These are phyloP conservation scores for Rhodotorula graminis DNA, from an alignment of 768 basidiomycete species.

Conservation along the genomic window DNA sequence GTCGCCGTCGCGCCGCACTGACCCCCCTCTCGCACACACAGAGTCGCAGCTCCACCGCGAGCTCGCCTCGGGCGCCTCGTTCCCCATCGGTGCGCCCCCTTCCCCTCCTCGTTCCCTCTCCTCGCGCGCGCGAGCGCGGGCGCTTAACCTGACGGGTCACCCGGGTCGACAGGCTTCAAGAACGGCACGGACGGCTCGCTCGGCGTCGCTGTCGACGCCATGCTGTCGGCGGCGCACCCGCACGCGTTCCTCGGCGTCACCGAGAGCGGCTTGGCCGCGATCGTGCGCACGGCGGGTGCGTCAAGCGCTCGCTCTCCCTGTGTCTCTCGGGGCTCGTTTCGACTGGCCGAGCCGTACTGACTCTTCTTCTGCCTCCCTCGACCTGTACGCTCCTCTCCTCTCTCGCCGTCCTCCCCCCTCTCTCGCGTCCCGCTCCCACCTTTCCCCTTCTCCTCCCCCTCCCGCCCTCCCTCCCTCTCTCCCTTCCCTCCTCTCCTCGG, in stretches of 20 bases:
- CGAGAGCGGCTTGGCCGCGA: slow-evolving; percentile 67
- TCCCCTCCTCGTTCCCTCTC: neutral
- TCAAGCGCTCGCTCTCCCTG: slow-evolving; percentile 1
- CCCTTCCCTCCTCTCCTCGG: no score
- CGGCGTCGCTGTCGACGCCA: slow-evolving; percentile 89
- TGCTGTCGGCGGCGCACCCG: slow-evolving; percentile 83
- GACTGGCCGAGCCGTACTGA: no score
- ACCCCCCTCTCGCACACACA: neutral
- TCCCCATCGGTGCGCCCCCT: slow-evolving; percentile 64
- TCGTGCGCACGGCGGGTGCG: slow-evolving; percentile 54
- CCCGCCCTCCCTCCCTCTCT: neutral
- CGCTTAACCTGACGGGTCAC: slow-evolving; percentile 10
- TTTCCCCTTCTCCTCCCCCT: no score
- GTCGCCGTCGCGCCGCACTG: neutral
- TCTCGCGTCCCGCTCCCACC: no score
- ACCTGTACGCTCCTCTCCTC: no score
- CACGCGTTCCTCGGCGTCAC: slow-evolving; percentile 86
- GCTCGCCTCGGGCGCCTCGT: slow-evolving; percentile 89
- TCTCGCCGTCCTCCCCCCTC: no score
- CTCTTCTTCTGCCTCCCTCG: no score
- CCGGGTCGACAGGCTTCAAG: slow-evolving; percentile 94
- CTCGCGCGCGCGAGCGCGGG: no score
- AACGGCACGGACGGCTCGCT: slow-evolving; percentile 94
- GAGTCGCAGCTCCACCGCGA: slow-evolving; percentile 97
- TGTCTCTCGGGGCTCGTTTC: no score